Conservation (phyloP, 805 yeast genomes). For the Kodamaea kakaduensis region DNA sequence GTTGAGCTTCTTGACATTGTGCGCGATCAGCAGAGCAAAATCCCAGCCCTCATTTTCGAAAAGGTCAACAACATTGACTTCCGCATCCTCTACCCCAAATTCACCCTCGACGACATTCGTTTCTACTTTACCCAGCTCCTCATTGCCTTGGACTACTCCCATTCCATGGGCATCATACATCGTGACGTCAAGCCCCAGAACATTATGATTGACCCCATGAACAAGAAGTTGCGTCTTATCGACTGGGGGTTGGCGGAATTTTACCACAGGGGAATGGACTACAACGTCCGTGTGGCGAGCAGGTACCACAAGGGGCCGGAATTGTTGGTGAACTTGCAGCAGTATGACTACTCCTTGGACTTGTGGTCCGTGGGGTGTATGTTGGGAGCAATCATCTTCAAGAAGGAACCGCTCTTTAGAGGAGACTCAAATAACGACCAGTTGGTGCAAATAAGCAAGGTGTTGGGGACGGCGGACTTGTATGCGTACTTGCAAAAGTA, state of each 20-base stretch:
- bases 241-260: conserved; percentile 98
- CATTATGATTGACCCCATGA: conserved; percentile 86
- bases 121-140: conserved; percentile 78
- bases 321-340: conserved; percentile 75
- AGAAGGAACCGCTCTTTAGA: conserved; percentile 88
- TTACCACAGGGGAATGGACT: conserved; percentile 84
- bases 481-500: conserved; percentile 67
- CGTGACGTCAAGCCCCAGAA: conserved; percentile 95
- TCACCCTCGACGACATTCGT: conserved; percentile 71
- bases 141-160: conserved; percentile 83
- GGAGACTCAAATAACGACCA: conserved; percentile 92
- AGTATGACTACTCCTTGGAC: conserved; percentile 88
- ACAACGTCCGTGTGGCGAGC: conserved; percentile 91
- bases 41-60: conserved; percentile 86
- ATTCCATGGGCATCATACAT: conserved; percentile 94
- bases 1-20: conserved; percentile 76
- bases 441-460: conserved; percentile 81
- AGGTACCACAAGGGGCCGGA: conserved; percentile 94
- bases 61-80: conserved; percentile 80
- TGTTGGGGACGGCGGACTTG: conserved; percentile 81
- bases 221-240: conserved; percentile 67
- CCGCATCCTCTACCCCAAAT: conserved; percentile 73
- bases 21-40: conserved; percentile 71
- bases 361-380: conserved; percentile 94
- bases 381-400: conserved; percentile 85